Evolutionary conservation across 139 green algal species (phyloP), one percentile per base, ranked within the genome.

Genomic region (Chlorella sp.): DNA sequence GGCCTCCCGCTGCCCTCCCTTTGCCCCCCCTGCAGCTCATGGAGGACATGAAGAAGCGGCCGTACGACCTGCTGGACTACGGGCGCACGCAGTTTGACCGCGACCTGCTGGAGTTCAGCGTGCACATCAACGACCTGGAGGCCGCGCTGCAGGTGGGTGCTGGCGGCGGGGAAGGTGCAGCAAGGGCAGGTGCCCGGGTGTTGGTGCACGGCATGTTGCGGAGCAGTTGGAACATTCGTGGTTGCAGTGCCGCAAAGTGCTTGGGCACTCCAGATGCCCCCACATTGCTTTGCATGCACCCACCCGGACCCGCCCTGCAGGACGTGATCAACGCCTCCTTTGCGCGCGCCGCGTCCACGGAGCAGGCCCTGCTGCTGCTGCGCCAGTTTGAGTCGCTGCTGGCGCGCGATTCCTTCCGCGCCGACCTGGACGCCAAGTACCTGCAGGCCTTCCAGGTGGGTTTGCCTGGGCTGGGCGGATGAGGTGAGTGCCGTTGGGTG

Each of bases 61-160:
- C 94, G 4, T 98, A 98, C 83, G 95, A 99, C 88, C 91, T 98
- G 56, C 89, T 99, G 72, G 95, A 98, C 86, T 96, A 92, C 86
- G 88, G 64, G 41, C 93, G 91, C 34, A 98, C 93, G 84, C 89
- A 95, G 64, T 98, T 97, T 87, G 96, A 99, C 89, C 88, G 95
- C 34, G 95, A 99, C 91, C 94, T 95, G 84, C 87, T 98, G 74
- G 96, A 99, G 89, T 98, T 99, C 89, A 96, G 97, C 75, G 96
- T 99, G 65, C 95, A 98, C 90, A 97, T 99, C 81, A 92, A 98
- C 86, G 95, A 98, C 74, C 91, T 99, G 67, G 96, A 99, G 91
- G 93, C 95, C 78, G 87, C 89, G 63, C 88, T 98, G 55, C 92
- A 95, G 85, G 89, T 89, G 56, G 30, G 51, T 38, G 74, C 17